A percentile compares a stretch with the other conserved stretches of the same genome.
Conservation (phyloP, 805 yeast genomes). For the Wickerhamomyces alni region DNA sequence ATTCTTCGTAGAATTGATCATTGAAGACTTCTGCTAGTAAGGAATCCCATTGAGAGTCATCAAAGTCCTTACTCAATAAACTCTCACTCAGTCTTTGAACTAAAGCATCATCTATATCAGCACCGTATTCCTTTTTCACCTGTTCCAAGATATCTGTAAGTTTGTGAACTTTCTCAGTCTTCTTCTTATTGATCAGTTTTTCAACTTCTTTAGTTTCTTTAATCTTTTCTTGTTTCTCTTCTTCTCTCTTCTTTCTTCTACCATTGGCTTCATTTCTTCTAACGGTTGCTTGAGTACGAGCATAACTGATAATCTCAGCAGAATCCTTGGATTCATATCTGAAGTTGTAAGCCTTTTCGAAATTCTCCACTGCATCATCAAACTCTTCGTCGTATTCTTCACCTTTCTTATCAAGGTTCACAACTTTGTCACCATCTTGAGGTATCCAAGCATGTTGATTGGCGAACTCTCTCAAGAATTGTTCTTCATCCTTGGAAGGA, state of each 20-base stretch:
- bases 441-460: slow-evolving; percentile 89
- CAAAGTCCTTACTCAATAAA: slow-evolving; percentile 81
- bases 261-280: slow-evolving; percentile 71
- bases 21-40: slow-evolving; percentile 81
- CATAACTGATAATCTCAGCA: slow-evolving; percentile 88
- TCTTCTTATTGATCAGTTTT: slow-evolving; percentile 61
- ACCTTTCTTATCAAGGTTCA: slow-evolving; percentile 39
- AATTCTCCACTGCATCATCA: slow-evolving; percentile 86
- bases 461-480: slow-evolving; percentile 68
- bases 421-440: slow-evolving; percentile 50
- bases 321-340: slow-evolving; percentile 90
- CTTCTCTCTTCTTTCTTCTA: slow-evolving; percentile 79
- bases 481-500: slow-evolving; percentile 54
- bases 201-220: slow-evolving; percentile 50
- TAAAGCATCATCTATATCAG: slow-evolving; percentile 47
- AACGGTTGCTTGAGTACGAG: slow-evolving; percentile 88
- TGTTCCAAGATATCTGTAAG: slow-evolving; percentile 58
- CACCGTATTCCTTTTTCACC: slow-evolving; percentile 36
- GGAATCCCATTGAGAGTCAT: slow-evolving; percentile 85
- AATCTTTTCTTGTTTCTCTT: slow-evolving; percentile 47
- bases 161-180: slow-evolving; percentile 68
- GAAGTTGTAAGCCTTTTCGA: slow-evolving; percentile 91
- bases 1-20: slow-evolving; percentile 71
- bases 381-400: slow-evolving; percentile 73
- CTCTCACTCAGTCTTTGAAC: slow-evolving; percentile 66